These are phyloP conservation scores for Coleophoma crateriformis DNA, from an alignment of 2,329 filamentous ascomycete species.

Conservation along the genomic window DNA sequence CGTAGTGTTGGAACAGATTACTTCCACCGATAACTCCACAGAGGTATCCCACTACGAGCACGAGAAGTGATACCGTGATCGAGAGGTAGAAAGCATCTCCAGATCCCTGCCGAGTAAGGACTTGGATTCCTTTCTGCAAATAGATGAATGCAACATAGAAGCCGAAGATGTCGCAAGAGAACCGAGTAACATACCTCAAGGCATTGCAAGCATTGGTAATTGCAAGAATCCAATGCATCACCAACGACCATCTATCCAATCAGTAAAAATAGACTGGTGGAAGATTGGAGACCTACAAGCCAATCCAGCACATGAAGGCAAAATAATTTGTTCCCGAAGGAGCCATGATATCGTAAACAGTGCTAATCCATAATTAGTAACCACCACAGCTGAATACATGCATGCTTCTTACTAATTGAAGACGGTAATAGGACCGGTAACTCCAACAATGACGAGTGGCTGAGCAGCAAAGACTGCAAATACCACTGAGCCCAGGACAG, in stretches of 20 bases:
- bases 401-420: constrained; percentile 67
- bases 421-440: constrained; percentile 86
- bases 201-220: constrained; percentile 83
- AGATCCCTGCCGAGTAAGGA: constrained; percentile 69
- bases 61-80: constrained; percentile 68
- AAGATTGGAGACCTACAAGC: constrained; percentile 39
- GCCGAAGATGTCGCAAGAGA: constrained; percentile 90
- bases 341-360: constrained; percentile 82
- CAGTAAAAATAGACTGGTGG: constrained; percentile 6
- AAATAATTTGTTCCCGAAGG: constrained; percentile 77
- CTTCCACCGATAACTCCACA: constrained; percentile 68
- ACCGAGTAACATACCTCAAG: constrained; percentile 83
- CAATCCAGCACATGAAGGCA: constrained; percentile 89
- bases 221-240: constrained; percentile 81
- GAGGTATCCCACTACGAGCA: constrained; percentile 71
- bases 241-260: constrained; percentile 63
- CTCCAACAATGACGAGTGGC: constrained; percentile 84
- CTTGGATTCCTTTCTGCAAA: constrained; percentile 84
- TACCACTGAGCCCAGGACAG: constrained; percentile 75
- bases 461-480: constrained; percentile 78
- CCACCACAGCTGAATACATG: not conserved
- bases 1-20: constrained; percentile 65
- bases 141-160: constrained; percentile 94
- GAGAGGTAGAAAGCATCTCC: constrained; percentile 69
- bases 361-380: constrained; percentile 48